phyloP scores from a whole-genome alignment of 75 land plant genomes.

The Pinus tabuliformis region DNA sequence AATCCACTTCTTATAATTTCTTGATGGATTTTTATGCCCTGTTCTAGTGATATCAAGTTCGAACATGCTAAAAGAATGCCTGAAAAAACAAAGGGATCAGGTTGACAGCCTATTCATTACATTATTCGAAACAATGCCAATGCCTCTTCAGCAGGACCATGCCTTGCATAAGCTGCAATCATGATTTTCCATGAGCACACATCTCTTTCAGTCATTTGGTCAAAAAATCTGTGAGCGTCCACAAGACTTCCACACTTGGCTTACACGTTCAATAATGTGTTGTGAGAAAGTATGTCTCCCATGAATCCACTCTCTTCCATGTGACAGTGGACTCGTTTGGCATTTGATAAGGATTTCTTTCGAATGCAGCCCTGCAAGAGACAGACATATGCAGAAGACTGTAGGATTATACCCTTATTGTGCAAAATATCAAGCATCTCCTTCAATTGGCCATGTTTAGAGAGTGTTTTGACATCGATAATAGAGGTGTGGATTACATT shows the following conservation, averaged over 20 bases:
- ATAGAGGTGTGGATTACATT: too few species aligned
- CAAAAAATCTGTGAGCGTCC: constrained; percentile 18
- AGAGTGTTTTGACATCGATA: too few species aligned
- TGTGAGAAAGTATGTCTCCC: too few species aligned
- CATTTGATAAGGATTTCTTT: too few species aligned
- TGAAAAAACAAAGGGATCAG: constrained; percentile 43
- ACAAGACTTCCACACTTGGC: constrained; percentile 41
- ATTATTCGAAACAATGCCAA: constrained; percentile 29
- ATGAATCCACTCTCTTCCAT: too few species aligned
- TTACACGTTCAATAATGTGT: constrained; percentile 22
- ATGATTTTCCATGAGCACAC: constrained; percentile 9
- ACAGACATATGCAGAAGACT: too few species aligned
- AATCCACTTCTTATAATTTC: constrained; percentile 25
- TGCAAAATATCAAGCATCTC: too few species aligned
- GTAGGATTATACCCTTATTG: too few species aligned
- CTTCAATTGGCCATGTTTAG: too few species aligned
- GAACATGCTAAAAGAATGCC: constrained; percentile 51
- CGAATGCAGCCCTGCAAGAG: too few species aligned
- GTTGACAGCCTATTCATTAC: constrained; percentile 30
- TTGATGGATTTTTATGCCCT: constrained; percentile 22
- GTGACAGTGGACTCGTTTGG: too few species aligned
- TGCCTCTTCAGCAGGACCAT: constrained; percentile 17
- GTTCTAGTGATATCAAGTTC: constrained; percentile 7
- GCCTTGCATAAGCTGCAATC: constrained; percentile 28
- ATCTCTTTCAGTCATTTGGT: constrained; percentile 27